Evolutionary conservation across 306 rosid genomes (phyloP).

Genomic region (Aeschynomene evenia): DNA sequence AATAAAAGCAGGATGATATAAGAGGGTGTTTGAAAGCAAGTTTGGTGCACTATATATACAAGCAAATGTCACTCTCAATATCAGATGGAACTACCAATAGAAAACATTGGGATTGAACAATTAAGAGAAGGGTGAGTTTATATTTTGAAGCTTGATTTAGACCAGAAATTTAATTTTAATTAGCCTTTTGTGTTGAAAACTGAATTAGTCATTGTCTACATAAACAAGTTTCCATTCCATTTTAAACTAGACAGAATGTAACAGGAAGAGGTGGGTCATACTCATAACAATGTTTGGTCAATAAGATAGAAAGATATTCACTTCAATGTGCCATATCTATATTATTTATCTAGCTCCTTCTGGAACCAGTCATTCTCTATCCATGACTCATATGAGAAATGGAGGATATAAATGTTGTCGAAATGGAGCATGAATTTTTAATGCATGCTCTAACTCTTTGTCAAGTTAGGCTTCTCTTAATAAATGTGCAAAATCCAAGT

Average conservation of each 20-base stretch:
- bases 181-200: constrained; percentile 1
- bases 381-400: background rate
- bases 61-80: constrained; percentile 16
- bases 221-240: constrained; percentile 29
- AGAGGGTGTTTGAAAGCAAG: constrained; percentile 16
- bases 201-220: constrained; percentile 37
- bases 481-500: background rate
- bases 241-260: constrained; percentile 1
- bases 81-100: constrained; percentile 9
- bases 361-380: background rate
- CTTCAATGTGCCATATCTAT: background rate
- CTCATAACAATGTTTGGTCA: background rate
- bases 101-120: constrained; percentile 3
- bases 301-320: constrained; percentile 2
- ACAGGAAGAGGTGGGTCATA: constrained; percentile 27
- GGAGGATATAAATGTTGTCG: background rate
- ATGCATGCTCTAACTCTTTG: background rate
- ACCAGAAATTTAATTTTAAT: constrained; percentile 3
- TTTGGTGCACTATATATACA: constrained; percentile 1
- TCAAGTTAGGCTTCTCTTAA: background rate
- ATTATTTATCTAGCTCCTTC: background rate
- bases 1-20: background rate
- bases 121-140: constrained; percentile 18
- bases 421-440: background rate
- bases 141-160: constrained; percentile 17